Percentiles rank a stretch among this genome's conserved stretches.
Conservation (phyloP, 495 filamentous ascomycete species). For the Aspergillus bertholletiae region DNA sequence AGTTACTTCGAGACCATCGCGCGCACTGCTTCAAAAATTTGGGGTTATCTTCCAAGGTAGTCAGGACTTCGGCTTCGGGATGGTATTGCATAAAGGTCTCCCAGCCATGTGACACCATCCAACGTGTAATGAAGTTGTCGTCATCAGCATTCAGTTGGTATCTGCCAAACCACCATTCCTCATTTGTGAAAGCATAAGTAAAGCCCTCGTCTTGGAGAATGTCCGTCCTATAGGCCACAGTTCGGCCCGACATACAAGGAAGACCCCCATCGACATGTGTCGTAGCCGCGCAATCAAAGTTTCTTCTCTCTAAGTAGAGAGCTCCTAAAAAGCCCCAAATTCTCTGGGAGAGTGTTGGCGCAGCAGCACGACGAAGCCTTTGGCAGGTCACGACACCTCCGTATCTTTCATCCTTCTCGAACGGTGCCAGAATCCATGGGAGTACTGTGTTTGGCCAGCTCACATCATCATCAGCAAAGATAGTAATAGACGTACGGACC, state of each 20-base stretch:
- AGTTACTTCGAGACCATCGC: constrained; percentile 79
- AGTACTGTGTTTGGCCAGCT: constrained; percentile 74
- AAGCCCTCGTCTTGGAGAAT: constrained; percentile 78
- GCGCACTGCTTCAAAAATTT: constrained; percentile 77
- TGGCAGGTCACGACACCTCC: constrained; percentile 85
- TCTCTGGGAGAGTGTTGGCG: constrained; percentile 51
- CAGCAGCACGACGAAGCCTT: constrained; percentile 61
- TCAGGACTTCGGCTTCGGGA: constrained; percentile 68
- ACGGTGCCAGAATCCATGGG: constrained; percentile 80
- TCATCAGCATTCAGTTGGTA: constrained; percentile 78
- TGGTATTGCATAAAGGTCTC: constrained; percentile 77
- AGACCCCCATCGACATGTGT: constrained; percentile 82
- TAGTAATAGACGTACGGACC: constrained; percentile 67
- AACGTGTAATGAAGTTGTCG: constrained; percentile 81
- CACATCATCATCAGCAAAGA: constrained; percentile 88
- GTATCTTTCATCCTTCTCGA: constrained; percentile 66
- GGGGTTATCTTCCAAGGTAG: constrained; percentile 68
- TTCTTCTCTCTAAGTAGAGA: constrained; percentile 76
- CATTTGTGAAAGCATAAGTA: constrained; percentile 66
- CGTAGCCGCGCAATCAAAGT: constrained; percentile 86
- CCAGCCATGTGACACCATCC: constrained; percentile 73
- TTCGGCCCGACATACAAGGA: constrained; percentile 84
- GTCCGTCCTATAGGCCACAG: constrained; percentile 74
- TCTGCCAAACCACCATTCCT: constrained; percentile 63
- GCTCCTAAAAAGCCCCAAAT: constrained; percentile 78